Evolutionary conservation across 2,329 filamentous ascomycete genomes (phyloP).

Genomic region (Pyricularia sp.): DNA sequence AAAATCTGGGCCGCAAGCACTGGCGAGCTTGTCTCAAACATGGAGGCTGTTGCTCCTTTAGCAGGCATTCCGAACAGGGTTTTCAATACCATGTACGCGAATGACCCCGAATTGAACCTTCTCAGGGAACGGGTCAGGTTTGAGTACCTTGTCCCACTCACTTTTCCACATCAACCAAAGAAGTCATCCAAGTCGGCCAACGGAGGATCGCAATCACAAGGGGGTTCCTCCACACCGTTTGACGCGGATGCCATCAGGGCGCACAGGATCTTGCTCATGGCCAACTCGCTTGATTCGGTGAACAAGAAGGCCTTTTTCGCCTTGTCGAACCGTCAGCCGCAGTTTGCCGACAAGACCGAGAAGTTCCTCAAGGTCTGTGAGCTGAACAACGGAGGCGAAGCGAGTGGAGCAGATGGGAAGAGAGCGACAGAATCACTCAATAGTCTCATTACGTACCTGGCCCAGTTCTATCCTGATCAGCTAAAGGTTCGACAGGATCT

Average conservation of each 20-base stretch:
- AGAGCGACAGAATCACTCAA: slow-evolving; percentile 62
- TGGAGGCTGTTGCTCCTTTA: slow-evolving; percentile 69
- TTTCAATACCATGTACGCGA: slow-evolving; percentile 81
- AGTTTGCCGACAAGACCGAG: slow-evolving; percentile 63
- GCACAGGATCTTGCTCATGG: slow-evolving; percentile 73
- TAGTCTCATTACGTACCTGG: slow-evolving; percentile 63
- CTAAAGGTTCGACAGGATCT: slow-evolving; percentile 65
- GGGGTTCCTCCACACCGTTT: slow-evolving; percentile 24
- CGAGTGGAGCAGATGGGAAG: slow-evolving; percentile 56
- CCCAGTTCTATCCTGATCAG: slow-evolving; percentile 67
- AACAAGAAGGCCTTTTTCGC: slow-evolving; percentile 85
- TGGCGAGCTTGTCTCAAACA: slow-evolving; percentile 75
- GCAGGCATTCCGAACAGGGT: slow-evolving; percentile 77
- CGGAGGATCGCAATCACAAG: slow-evolving; percentile 44
- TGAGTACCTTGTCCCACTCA: slow-evolving; percentile 82
- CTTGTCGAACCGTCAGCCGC: slow-evolving; percentile 68
- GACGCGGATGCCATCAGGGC: slow-evolving; percentile 72
- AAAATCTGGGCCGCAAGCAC: slow-evolving; percentile 91
- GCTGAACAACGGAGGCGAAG: slow-evolving; percentile 78
- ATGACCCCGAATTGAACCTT: slow-evolving; percentile 77
- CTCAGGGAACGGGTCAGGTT: slow-evolving; percentile 78
- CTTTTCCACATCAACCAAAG: slow-evolving; percentile 59
- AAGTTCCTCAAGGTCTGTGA: slow-evolving; percentile 81
- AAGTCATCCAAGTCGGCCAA: slow-evolving; percentile 54
- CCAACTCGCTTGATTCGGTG: slow-evolving; percentile 66